phyloP scores from a whole-genome alignment of 78 protist genomes.

The Trichosphaerium sp. region DNA sequence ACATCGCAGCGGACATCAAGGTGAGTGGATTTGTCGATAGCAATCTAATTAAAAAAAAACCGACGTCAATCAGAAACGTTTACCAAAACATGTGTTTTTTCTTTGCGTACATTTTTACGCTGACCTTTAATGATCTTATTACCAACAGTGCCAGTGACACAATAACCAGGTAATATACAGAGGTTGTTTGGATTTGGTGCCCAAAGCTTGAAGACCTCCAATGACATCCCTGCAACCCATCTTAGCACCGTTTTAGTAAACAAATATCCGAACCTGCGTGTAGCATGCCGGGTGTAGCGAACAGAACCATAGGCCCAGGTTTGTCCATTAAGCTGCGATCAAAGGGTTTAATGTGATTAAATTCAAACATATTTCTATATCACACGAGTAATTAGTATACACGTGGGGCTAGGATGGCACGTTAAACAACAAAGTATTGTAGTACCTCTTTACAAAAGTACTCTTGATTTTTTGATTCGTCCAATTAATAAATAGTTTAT shows the following conservation, averaged over 20 bases:
- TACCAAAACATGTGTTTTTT: background rate
- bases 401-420: background rate
- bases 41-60: conserved; percentile 6
- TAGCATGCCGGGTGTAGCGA: conserved; percentile 97
- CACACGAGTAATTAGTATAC: background rate
- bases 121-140: conserved; percentile 14
- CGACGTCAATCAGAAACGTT: background rate
- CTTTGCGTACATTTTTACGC: background rate
- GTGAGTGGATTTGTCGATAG: conserved; percentile 41
- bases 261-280: conserved; percentile 74
- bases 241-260: conserved; percentile 3
- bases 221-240: conserved; percentile 1
- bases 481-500: conserved; percentile 87
- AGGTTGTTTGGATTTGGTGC: conserved; percentile 71
- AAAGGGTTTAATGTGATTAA: conserved; percentile 58
- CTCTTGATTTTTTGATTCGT: conserved; percentile 79
- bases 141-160: conserved; percentile 94
- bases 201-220: conserved; percentile 70
- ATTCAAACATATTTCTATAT: conserved; percentile 69
- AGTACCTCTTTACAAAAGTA: conserved; percentile 40
- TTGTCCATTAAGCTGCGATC: conserved; percentile 16
- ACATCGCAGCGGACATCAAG: conserved; percentile 51
- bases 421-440: no score
- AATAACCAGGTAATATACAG: conserved; percentile 88
- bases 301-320: conserved; percentile 79